Base-by-base conservation (phyloP, 163 green algal species). In the Trebouxia gelatinosa region DNA sequence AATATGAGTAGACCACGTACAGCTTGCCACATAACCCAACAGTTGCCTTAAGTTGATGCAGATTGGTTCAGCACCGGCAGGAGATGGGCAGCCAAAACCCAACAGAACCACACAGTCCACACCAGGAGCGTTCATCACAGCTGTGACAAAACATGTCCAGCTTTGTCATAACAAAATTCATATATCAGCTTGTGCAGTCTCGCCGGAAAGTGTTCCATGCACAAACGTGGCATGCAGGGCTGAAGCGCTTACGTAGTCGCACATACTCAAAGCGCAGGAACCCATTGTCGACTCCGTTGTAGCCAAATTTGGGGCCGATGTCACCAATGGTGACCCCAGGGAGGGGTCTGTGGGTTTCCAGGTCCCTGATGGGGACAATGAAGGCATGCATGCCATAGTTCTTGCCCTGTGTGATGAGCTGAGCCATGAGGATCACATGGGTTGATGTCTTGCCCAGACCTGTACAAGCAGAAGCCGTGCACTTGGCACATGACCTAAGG, bases 231-330 rank as follows among this genome's bases (percentile, higher is more conserved):
- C n/a, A n/a, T n/a, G n/a, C n/a, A n/a, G n/a, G n/a, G n/a, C n/a
- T n/a, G n/a, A 28, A 46, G 19, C 3, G 79, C 85, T 85, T 70
- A 89, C 85, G 87, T 9, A 95, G 88, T 70, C 88, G 86, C 46
- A 94, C 84, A 78, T 94, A 87, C 80, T 94, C 89, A 74, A 98
- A 91, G 3, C 81, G 67, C 76, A 98, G 77, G 82, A 88, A 97
- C 61, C 94, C 94, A 75, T 98, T 98, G 91, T 98, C 94, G 21
- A 98, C 92, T 2, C 88, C 85, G 77, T 93, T 92, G 84, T 89
- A 95, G 26, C 87, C 94, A 78, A 96, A 91, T 87, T 98, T 98
- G 71, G 91, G 88, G 3, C 94, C 94, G 64, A 97, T 98, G 90
- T 98, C 94, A 21, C 94, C 91, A 9, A 98, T 89, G 21, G 79